Percentiles rank a stretch among this genome's conserved stretches.
phyloP scores from a whole-genome alignment of 352 stramenopile genomes.

The Pseudoperonospora humuli region DNA sequence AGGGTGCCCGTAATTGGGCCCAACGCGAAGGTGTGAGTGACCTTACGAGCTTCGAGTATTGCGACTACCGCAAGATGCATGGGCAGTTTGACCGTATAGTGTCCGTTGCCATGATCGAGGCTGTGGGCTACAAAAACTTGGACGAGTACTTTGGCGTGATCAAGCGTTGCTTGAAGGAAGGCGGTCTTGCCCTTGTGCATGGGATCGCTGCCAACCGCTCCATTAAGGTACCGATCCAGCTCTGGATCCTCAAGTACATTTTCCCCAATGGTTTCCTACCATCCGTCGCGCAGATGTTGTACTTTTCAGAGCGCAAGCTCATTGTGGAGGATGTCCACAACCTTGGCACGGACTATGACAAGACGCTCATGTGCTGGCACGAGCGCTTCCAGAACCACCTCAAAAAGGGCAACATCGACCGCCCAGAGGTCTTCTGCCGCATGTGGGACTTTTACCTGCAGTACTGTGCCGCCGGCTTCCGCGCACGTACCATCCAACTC shows the following conservation, averaged over 20 bases:
- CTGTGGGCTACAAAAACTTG: conserved; percentile 86
- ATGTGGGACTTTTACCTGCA: conserved; percentile 89
- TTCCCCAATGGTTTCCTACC: conserved; percentile 86
- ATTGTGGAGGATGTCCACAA: conserved; percentile 82
- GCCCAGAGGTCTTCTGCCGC: conserved; percentile 74
- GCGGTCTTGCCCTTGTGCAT: conserved; percentile 70
- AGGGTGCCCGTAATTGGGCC: conserved; percentile 75
- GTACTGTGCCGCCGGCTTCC: conserved; percentile 88
- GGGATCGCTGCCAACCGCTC: conserved; percentile 79
- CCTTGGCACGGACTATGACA: conserved; percentile 84
- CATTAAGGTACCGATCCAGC: conserved; percentile 73
- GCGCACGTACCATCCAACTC: conserved; percentile 77
- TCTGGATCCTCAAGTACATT: conserved; percentile 89
- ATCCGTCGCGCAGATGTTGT: conserved; percentile 64
- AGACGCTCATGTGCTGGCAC: conserved; percentile 86
- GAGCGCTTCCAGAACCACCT: conserved; percentile 78
- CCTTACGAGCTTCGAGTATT: conserved; percentile 86
- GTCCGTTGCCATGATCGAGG: conserved; percentile 86
- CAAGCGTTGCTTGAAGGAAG: conserved; percentile 74
- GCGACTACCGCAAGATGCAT: conserved; percentile 86
- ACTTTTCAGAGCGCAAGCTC: conserved; percentile 74
- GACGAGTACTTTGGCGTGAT: conserved; percentile 80
- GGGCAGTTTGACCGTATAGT: conserved; percentile 84
- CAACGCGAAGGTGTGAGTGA: conserved; percentile 68
- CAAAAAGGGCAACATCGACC: conserved; percentile 68